Percentiles rank a stretch among this genome's conserved stretches.
Evolutionary conservation across 495 filamentous ascomycete species (phyloP).

Genomic region (Chaetomium fimeti): DNA sequence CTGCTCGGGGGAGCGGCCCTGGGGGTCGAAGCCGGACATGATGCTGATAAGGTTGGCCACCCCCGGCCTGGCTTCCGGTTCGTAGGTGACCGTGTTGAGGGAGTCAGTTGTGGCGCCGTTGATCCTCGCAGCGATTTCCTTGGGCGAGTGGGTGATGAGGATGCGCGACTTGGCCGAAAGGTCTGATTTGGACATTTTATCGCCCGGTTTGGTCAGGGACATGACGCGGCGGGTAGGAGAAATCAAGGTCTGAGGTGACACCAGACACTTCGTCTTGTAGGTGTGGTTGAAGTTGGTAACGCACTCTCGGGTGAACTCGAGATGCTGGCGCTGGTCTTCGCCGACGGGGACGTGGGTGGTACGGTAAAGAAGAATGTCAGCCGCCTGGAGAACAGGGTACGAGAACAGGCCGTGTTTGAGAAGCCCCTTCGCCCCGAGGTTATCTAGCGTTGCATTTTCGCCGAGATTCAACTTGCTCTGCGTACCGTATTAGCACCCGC

Average conservation of each 20-base stretch:
- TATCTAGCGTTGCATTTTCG: slow-evolving; percentile 53
- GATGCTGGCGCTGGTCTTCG: slow-evolving; percentile 87
- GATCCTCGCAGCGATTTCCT: slow-evolving; percentile 65
- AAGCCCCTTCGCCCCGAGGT: slow-evolving; percentile 52
- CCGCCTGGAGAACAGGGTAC: slow-evolving; percentile 93
- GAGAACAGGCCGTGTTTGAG: slow-evolving; percentile 91
- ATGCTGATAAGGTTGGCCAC: slow-evolving; percentile 84
- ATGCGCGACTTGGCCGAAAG: slow-evolving; percentile 68
- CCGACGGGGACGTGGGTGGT: slow-evolving; percentile 96
- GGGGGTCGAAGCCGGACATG: slow-evolving; percentile 59
- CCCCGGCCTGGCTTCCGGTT: slow-evolving; percentile 68
- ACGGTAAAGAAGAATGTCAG: slow-evolving; percentile 85
- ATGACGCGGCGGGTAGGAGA: slow-evolving; percentile 78
- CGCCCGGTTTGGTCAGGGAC: slow-evolving; percentile 71
- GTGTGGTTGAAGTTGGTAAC: slow-evolving; percentile 80
- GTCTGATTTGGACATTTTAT: slow-evolving; percentile 95
- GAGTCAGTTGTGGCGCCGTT: slow-evolving; percentile 76
- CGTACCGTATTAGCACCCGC: neutral
- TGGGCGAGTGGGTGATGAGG: slow-evolving; percentile 66
- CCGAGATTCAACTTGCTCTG: slow-evolving; percentile 69
- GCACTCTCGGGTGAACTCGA: slow-evolving; percentile 85
- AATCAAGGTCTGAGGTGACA: slow-evolving; percentile 69
- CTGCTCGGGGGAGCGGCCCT: slow-evolving; percentile 47
- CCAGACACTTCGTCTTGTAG: slow-evolving; percentile 59
- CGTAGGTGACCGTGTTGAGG: slow-evolving; percentile 61